Evolutionary conservation across 345 rosid genomes (phyloP).

Genomic region (Sonneratia caseolaris): DNA sequence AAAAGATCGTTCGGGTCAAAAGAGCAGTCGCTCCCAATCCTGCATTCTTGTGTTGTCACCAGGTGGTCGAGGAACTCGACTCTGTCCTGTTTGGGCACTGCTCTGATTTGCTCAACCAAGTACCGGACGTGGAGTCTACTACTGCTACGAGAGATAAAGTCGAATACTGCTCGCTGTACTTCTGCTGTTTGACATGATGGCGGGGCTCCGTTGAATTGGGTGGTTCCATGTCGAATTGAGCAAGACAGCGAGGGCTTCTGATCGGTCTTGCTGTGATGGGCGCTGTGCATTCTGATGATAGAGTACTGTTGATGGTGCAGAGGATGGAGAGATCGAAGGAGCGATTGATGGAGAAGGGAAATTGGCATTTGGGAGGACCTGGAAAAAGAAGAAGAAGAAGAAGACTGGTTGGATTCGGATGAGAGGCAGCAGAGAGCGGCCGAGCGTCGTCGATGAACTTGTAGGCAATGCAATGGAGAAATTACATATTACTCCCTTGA

Average conservation of each 20-base stretch:
- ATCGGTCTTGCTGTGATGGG: background rate
- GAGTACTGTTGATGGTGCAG: background rate
- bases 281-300: background rate
- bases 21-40: conserved; percentile 10
- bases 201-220: background rate
- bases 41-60: background rate
- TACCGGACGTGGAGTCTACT: conserved; percentile 8
- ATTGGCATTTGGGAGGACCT: background rate
- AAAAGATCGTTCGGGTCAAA: conserved; percentile 29
- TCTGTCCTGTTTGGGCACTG: conserved; percentile 15
- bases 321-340: background rate
- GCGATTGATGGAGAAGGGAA: background rate
- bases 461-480: background rate
- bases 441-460: background rate
- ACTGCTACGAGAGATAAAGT: conserved; percentile 3
- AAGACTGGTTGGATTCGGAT: background rate
- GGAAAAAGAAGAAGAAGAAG: background rate
- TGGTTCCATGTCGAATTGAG: background rate
- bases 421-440: no score
- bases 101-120: conserved; percentile 15
- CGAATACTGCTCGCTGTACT: conserved; percentile 7
- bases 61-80: conserved; percentile 16
- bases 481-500: background rate
- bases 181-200: background rate
- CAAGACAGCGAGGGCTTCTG: background rate